phyloP scores from a whole-genome alignment of 345 rosid genomes.

The Populus simonii region DNA sequence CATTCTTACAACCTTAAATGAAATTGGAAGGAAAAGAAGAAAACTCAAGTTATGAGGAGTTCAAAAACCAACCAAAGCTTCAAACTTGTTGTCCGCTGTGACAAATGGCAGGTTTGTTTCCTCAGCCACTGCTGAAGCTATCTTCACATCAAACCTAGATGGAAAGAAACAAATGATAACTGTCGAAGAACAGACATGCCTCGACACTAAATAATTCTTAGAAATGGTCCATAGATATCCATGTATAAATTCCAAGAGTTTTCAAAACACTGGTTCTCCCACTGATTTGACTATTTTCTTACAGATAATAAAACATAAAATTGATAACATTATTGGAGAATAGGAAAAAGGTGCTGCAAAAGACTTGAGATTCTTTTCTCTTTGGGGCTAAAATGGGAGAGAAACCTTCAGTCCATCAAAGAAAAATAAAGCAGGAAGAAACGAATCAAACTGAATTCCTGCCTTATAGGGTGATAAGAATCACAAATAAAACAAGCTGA shows the following conservation, averaged over 20 bases:
- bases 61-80: conserved; percentile 76
- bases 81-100: conserved; percentile 96
- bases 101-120: conserved; percentile 85
- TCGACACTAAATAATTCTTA: not conserved
- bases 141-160: conserved; percentile 80
- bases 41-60: not conserved
- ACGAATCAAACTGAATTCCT: not conserved
- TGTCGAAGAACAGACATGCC: not conserved
- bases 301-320: not conserved
- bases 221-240: not conserved
- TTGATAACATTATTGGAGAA: no score
- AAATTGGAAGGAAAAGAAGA: conserved; percentile 1
- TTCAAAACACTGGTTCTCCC: not conserved
- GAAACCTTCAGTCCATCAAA: not conserved
- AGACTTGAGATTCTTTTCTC: not conserved
- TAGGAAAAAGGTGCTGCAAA: not conserved
- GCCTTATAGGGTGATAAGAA: not conserved
- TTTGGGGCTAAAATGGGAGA: not conserved
- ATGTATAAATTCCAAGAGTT: not conserved
- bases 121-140: conserved; percentile 91
- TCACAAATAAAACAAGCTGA: not conserved
- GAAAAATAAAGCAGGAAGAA: not conserved
- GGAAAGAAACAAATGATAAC: not conserved
- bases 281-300: not conserved
- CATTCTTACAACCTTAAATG: not conserved